Evolutionary conservation across 2,329 filamentous ascomycete species (phyloP), one percentile per base, ranked within the genome.

Genomic region (Monosporascus sp.): DNA sequence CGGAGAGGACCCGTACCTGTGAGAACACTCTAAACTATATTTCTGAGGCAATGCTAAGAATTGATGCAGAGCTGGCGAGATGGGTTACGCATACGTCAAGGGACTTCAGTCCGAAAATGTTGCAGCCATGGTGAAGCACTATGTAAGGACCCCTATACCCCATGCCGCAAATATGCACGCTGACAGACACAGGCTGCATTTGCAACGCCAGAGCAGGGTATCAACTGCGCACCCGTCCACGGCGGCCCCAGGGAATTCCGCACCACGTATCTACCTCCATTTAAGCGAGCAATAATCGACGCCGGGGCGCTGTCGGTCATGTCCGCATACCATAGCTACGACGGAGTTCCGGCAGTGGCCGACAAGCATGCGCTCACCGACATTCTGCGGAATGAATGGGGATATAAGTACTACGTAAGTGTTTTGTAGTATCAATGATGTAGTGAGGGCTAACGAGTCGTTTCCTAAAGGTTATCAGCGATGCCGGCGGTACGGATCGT

Each of bases 91-190:
- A 31, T 79, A 73, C 50, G 74, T 75, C 56, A 76, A 74, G 57
- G 76, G 87, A 22, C 72, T 90, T 2, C 86, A 91, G 66, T 77
- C 76, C 14, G 74, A 76, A 37, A 84, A 84, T 44, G 86, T 90
- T 5, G 84, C 82, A 24, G 82, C 87, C 17, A 89, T 83, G 68
- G 84, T 91, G 47, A 91, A 91, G 72, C 88, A 91, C 65, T 91
- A 87, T 65, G 85, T 74, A 65, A 68, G 70, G 35, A 19, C 20
- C 16, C n/a, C 8, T 37, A 48, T 52, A 46, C 27, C 9, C 7
- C 46, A 4, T 38, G 44, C 9, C 17, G 20, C n/a, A 46, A 56
- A 50, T 55, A 35, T 7, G 37, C 48, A 3, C 48, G 37, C 41
- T 38, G 50, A 52, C 8, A 51, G n/a, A 17, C 22, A 24, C 7